Percentiles rank a stretch among this genome's conserved stretches.
These are phyloP conservation scores for Aspergillus carlsbadensis DNA, from an alignment of 495 filamentous ascomycete genomes.

Conservation along the genomic window DNA sequence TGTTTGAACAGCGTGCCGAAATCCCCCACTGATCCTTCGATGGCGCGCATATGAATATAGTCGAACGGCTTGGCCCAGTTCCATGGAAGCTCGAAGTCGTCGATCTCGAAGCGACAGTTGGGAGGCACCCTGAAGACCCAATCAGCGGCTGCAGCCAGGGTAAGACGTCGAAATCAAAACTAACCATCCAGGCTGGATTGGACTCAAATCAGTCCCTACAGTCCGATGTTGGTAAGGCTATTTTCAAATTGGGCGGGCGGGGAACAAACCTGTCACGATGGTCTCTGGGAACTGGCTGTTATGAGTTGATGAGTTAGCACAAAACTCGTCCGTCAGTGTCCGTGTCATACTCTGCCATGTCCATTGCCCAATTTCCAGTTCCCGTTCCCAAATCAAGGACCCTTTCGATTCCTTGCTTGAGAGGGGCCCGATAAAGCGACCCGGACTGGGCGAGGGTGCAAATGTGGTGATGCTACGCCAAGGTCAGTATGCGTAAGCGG, in stretches of 20 bases:
- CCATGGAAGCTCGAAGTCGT: conserved; percentile 34
- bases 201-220: conserved; percentile 47
- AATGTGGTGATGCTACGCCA: conserved; percentile 43
- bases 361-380: conserved; percentile 54
- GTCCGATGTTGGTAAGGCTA: neutral
- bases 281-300: conserved; percentile 15
- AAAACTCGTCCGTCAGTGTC: neutral
- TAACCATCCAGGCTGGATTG: conserved; percentile 47
- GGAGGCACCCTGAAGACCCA: conserved; percentile 26
- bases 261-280: conserved; percentile 16
- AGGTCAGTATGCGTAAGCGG: conserved; percentile 37
- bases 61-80: conserved; percentile 26
- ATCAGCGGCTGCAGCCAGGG: neutral
- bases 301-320: too few relatives aligned
- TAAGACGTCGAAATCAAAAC: conserved; percentile 43
- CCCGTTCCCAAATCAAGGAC: conserved; percentile 50
- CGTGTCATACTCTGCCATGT: conserved; percentile 43
- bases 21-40: conserved; percentile 33
- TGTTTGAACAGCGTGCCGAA: conserved; percentile 26
- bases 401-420: conserved; percentile 32
- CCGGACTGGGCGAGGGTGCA: conserved; percentile 43
- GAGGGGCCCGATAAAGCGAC: conserved; percentile 52
- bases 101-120: conserved; percentile 29
- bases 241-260: neutral
- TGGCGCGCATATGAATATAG: conserved; percentile 34